Evolutionary conservation across 305 asterid genomes (phyloP).

Genomic region (Fraxinus xanthoxyloides): DNA sequence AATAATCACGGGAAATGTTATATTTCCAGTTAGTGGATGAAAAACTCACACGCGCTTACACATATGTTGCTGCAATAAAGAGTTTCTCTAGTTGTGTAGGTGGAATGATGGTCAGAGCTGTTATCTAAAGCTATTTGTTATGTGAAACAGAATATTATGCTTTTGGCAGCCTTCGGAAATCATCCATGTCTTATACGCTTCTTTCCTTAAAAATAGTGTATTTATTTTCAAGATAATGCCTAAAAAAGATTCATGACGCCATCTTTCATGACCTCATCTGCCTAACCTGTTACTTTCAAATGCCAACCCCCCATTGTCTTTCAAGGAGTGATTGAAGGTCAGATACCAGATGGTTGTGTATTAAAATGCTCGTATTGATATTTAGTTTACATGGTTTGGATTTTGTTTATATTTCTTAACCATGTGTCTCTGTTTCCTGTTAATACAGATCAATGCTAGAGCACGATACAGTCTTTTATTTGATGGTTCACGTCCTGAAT

Average conservation of each 20-base stretch:
- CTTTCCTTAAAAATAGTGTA: constrained; percentile 17
- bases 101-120: constrained; percentile 21
- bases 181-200: constrained; percentile 12
- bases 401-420: constrained; percentile 13
- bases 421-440: constrained; percentile 14
- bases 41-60: not conserved
- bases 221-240: constrained; percentile 7
- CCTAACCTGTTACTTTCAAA: not conserved
- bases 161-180: constrained; percentile 7
- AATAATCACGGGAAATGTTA: not conserved
- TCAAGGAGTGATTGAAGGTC: constrained; percentile 10
- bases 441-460: constrained; percentile 80
- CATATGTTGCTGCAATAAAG: not conserved
- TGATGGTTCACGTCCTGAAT: constrained; percentile 82
- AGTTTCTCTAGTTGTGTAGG: constrained; percentile 17
- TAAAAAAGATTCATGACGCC: not conserved
- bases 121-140: constrained; percentile 15
- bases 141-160: constrained; percentile 15
- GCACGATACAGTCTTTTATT: constrained; percentile 82
- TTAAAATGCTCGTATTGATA: constrained; percentile 1
- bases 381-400: not conserved
- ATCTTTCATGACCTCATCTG: not conserved
- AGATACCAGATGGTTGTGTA: constrained; percentile 10
- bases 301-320: constrained; percentile 16
- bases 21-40: not conserved